These are phyloP conservation scores for Vitellaria paradoxa DNA, from an alignment of 179 eudicot genomes.

Conservation along the genomic window DNA sequence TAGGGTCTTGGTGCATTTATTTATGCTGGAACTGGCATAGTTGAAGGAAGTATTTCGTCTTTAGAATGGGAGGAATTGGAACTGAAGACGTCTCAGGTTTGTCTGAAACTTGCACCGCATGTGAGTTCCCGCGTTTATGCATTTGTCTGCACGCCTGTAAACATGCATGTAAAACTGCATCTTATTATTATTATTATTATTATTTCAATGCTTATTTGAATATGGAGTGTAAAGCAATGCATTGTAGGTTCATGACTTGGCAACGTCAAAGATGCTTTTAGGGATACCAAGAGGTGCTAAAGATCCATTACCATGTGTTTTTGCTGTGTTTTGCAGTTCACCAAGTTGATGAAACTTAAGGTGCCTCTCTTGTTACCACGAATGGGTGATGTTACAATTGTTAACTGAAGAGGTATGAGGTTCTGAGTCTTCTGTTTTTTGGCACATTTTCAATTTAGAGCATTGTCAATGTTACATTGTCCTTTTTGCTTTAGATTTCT, in stretches of 20 bases:
- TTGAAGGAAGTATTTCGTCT: slow-evolving; percentile 79
- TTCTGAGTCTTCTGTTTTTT: not conserved
- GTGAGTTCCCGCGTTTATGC: not conserved
- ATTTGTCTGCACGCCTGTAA: not conserved
- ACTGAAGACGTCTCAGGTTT: slow-evolving; percentile 91
- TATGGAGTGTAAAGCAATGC: not conserved
- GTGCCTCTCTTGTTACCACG: slow-evolving; percentile 35
- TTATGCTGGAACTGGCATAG: slow-evolving; percentile 97
- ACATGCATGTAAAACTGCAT: not conserved
- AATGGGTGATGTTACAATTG: slow-evolving; percentile 12
- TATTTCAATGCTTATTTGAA: not conserved
- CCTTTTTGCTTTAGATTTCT: too few species aligned
- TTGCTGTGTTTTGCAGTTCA: slow-evolving; percentile 49
- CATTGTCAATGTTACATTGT: too few species aligned
- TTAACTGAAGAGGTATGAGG: slow-evolving; percentile 15
- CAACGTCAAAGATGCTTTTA: not conserved
- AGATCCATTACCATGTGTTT: not conserved
- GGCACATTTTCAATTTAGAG: too few species aligned
- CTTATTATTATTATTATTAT: not conserved
- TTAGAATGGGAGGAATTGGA: slow-evolving; percentile 96
- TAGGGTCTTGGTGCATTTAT: slow-evolving; percentile 75
- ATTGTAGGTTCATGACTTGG: not conserved
- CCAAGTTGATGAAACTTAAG: slow-evolving; percentile 68
- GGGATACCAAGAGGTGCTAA: not conserved
- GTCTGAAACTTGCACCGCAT: not conserved